Conservation (phyloP, 768 basidiomycete species). For the Kwoniella newhampshirensis region DNA sequence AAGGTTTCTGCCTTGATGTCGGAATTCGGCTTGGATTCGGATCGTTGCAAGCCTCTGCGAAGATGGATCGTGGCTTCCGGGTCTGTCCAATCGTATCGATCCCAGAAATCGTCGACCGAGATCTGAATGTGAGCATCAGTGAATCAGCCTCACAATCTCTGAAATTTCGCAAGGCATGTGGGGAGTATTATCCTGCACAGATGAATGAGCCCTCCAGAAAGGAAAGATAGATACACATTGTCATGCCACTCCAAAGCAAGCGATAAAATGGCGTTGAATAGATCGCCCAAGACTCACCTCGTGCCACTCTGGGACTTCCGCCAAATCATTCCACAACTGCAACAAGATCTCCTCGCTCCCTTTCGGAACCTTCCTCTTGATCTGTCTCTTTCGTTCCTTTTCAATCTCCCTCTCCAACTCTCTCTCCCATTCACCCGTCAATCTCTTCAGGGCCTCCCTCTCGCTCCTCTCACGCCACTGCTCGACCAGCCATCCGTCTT, state of each 20-base stretch:
- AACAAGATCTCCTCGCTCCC: constrained; percentile 30
- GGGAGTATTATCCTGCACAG: no score
- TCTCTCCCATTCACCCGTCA: constrained; percentile 32
- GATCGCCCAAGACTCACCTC: constrained; percentile 36
- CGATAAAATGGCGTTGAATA: no score
- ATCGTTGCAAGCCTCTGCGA: neutral
- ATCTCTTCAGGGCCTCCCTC: constrained; percentile 35
- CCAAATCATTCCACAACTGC: constrained; percentile 45
- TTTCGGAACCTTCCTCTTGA: constrained; percentile 23
- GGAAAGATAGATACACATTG: no score
- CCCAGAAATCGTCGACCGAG: constrained; percentile 36
- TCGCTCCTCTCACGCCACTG: constrained; percentile 41
- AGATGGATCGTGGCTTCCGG: constrained; percentile 32
- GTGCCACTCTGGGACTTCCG: constrained; percentile 19
- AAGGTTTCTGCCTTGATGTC: no score
- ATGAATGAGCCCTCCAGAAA: no score
- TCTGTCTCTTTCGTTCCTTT: constrained; percentile 6
- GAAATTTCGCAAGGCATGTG: no score
- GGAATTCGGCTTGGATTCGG: neutral
- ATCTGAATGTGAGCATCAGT: no score
- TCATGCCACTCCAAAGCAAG: no score
- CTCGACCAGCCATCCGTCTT: constrained; percentile 45
- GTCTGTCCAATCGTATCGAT: constrained; percentile 39
- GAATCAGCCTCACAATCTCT: no score
- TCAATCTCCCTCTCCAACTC: constrained; percentile 26